Conservation (phyloP, 1,284 basidiomycete genomes). For the Heterobasidion parviporum region DNA sequence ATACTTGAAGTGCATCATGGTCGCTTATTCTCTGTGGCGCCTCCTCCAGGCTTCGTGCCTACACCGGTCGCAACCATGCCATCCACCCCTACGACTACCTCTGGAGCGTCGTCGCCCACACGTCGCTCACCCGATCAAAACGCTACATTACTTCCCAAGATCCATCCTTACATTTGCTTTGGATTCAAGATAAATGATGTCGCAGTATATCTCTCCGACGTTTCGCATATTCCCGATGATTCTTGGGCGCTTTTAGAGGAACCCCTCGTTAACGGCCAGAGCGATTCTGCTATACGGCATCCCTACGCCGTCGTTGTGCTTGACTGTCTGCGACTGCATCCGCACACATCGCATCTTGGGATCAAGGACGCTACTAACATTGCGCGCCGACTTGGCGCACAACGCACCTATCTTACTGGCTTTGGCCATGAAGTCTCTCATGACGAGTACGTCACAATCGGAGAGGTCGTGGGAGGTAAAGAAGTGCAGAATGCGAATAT, state of each 20-base stretch:
- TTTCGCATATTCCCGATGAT: constrained; percentile 63
- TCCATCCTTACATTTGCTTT: constrained; percentile 60
- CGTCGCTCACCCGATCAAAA: constrained; percentile 6
- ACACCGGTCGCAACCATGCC: constrained; percentile 3
- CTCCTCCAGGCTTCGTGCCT: constrained; percentile 31
- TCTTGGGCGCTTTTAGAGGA: constrained; percentile 47
- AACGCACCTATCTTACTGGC: constrained; percentile 62
- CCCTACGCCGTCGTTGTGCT: constrained; percentile 43
- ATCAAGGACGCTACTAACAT: constrained; percentile 46
- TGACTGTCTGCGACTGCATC: constrained; percentile 57
- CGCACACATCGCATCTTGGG: constrained; percentile 70
- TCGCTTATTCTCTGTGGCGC: constrained; percentile 38
- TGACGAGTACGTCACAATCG: constrained; percentile 55
- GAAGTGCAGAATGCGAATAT: constrained; percentile 18
- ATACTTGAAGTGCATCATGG: constrained; percentile 52
- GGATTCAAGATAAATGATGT: constrained; percentile 66
- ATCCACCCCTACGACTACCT: constrained; percentile 5
- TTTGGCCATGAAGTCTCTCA: constrained; percentile 65
- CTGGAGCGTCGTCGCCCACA: constrained; percentile 6
- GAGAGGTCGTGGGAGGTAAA: constrained; percentile 39
- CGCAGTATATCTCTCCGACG: constrained; percentile 69
- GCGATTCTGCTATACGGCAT: constrained; percentile 22
- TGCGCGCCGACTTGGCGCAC: constrained; percentile 46
- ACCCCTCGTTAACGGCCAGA: constrained; percentile 17
- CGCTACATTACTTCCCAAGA: constrained; percentile 18